Conservation (phyloP, 1,139 yeast species). For the Yamadazyma epiphylla region DNA sequence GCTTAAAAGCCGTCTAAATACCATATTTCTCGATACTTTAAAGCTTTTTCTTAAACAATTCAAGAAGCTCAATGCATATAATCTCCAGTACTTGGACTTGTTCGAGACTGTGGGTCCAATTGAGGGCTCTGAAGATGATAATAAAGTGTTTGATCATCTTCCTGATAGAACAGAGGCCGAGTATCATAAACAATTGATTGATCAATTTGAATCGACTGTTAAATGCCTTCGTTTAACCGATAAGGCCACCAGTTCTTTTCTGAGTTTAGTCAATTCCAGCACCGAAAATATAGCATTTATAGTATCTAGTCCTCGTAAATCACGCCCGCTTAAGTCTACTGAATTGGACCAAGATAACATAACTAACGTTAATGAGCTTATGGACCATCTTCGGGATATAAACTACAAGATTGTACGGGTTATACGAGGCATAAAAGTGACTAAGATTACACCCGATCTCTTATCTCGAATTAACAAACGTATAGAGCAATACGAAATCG, state of each 20-base stretch:
- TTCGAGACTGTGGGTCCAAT: conserved; percentile 27
- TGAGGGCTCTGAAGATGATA: conserved; percentile 12
- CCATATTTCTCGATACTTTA: conserved; percentile 32
- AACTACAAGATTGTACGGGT: conserved; percentile 36
- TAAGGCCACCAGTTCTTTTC: conserved; percentile 8
- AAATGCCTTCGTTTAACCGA: conserved; percentile 17
- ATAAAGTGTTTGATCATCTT: conserved; percentile 16
- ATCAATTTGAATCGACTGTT: conserved; percentile 26
- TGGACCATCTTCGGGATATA: conserved; percentile 28
- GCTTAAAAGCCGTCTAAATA: conserved; percentile 28
- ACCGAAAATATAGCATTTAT: conserved; percentile 26
- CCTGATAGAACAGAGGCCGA: conserved; percentile 32
- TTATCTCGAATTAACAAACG: conserved; percentile 21
- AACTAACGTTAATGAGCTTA: conserved; percentile 11
- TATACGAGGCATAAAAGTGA: conserved; percentile 32
- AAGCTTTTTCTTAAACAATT: conserved; percentile 29
- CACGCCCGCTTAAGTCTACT: conserved; percentile 4
- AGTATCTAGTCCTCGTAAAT: conserved; percentile 38
- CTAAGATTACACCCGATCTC: conserved; percentile 34
- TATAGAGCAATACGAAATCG: conserved; percentile 23
- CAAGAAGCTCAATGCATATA: conserved; percentile 26
- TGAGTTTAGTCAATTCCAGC: conserved; percentile 6
- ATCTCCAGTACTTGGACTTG: conserved; percentile 23
- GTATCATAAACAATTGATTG: conserved; percentile 24
- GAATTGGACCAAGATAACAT: neutral